phyloP scores from a whole-genome alignment of 768 basidiomycete species.

The Hortiboletus flavorubellus region DNA sequence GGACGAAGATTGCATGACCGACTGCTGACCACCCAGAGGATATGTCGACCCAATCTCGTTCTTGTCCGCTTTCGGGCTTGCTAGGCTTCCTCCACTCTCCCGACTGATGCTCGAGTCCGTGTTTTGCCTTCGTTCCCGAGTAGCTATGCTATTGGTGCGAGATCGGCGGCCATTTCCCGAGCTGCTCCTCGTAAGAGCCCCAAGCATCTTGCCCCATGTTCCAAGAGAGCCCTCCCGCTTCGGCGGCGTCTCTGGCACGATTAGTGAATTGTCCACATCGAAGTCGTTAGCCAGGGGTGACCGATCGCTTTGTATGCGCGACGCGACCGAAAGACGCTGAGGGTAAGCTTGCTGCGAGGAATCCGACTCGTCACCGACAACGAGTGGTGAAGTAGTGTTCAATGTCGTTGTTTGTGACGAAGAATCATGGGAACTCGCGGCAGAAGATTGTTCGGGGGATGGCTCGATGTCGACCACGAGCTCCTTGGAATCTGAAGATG shows the following conservation, averaged over 20 bases:
- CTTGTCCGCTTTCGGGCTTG: conserved; percentile 59
- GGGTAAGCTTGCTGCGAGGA: conserved; percentile 55
- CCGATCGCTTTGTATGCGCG: conserved; percentile 59
- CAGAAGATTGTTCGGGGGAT: conserved; percentile 47
- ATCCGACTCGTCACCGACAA: conserved; percentile 44
- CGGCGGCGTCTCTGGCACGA: conserved; percentile 41
- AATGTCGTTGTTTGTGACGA: conserved; percentile 46
- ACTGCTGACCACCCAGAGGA: conserved; percentile 49
- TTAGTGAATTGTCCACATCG: conserved; percentile 45
- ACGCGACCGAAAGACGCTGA: conserved; percentile 57
- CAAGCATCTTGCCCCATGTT: conserved; percentile 66
- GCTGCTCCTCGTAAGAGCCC: conserved; percentile 59
- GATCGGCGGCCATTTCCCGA: conserved; percentile 73
- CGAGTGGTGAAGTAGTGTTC: conserved; percentile 38
- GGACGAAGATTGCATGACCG: conserved; percentile 58
- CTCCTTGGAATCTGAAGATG: conserved; percentile 58
- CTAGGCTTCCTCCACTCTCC: conserved; percentile 72
- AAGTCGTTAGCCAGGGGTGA: conserved; percentile 52
- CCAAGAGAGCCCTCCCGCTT: conserved; percentile 60
- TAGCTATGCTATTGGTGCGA: conserved; percentile 71
- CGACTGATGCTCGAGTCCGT: conserved; percentile 72
- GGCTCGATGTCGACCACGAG: conserved; percentile 63
- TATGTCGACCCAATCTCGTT: conserved; percentile 37
- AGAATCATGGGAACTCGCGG: conserved; percentile 46
- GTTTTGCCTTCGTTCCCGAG: conserved; percentile 62